Evolutionary conservation across 163 green algal genomes (phyloP).

Genomic region (Chlorella variabilis): DNA sequence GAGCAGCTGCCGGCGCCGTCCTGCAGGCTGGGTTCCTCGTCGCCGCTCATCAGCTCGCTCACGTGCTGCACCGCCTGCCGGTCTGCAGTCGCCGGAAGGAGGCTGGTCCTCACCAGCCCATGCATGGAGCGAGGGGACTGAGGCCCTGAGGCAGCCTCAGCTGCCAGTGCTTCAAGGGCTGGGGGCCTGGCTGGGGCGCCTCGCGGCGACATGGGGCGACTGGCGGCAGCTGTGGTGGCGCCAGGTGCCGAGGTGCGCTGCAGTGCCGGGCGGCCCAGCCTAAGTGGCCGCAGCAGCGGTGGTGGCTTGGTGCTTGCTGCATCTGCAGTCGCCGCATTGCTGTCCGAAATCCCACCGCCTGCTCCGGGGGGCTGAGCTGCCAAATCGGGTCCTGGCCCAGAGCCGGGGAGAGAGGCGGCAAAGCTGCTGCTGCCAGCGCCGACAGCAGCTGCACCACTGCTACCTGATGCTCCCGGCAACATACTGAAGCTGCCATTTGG

Average conservation of each 20-base stretch:
- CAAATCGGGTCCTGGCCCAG: too few species aligned
- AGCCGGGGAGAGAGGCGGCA: too few species aligned
- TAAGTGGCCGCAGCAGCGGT: neutral
- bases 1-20: neutral
- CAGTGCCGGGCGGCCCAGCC: neutral
- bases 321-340: neutral
- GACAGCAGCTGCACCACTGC: too few species aligned
- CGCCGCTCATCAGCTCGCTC: slow-evolving; percentile 1
- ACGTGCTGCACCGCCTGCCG: slow-evolving; percentile 25
- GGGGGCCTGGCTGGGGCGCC: neutral
- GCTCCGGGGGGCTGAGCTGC: too few species aligned
- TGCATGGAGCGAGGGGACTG: slow-evolving; percentile 18
- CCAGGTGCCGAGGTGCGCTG: neutral
- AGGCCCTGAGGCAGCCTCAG: neutral
- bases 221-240: too few species aligned
- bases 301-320: neutral
- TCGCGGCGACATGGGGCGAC: neutral
- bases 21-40: neutral
- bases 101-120: slow-evolving; percentile 15
- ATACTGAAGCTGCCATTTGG: too few species aligned
- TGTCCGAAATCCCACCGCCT: too few species aligned
- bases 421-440: too few species aligned
- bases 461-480: too few species aligned
- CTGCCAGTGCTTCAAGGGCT: neutral
- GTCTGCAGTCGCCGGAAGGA: slow-evolving; percentile 22